Percentiles rank a stretch among this genome's conserved stretches.
phyloP scores from a whole-genome alignment of 2,329 filamentous ascomycete species.

The Bertia moriformis region DNA sequence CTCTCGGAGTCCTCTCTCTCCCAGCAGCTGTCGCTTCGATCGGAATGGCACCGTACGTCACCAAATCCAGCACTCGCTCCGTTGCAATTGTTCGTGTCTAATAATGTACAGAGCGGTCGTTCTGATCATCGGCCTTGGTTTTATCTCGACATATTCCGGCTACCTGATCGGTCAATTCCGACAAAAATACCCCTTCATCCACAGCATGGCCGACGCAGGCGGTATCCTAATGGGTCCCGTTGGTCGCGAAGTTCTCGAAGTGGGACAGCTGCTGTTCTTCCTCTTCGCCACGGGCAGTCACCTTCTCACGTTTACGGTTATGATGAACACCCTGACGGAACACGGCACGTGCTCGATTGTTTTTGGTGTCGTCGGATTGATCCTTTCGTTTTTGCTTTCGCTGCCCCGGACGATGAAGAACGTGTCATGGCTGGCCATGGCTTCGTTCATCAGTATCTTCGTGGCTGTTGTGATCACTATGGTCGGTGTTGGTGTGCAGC shows the following conservation, averaged over 20 bases:
- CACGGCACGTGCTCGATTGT: slow-evolving; percentile 1
- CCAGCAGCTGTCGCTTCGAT: not conserved
- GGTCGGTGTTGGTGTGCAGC: not conserved
- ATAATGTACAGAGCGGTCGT: not conserved
- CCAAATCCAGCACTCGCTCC: not conserved
- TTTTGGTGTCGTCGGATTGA: not conserved
- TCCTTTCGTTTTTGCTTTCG: not conserved
- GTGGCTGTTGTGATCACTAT: not conserved
- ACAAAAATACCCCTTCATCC: not conserved
- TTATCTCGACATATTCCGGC: not conserved
- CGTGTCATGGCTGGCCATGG: not conserved
- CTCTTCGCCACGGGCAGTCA: slow-evolving; percentile 1
- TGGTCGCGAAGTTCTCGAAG: not conserved
- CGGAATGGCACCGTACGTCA: not conserved
- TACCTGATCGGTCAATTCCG: not conserved
- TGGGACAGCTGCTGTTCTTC: not conserved
- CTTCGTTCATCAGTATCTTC: slow-evolving; percentile 1
- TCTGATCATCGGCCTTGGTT: not conserved
- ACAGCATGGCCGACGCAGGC: not conserved
- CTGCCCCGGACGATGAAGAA: not conserved
- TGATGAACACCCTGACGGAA: slow-evolving; percentile 1
- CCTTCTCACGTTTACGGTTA: not conserved
- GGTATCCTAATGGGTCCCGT: not conserved
- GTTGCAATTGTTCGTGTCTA: not conserved
- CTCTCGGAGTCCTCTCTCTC: not conserved